Evolutionary conservation across 441 rosid species (phyloP).

Genomic region (Adansonia madagascariensis): DNA sequence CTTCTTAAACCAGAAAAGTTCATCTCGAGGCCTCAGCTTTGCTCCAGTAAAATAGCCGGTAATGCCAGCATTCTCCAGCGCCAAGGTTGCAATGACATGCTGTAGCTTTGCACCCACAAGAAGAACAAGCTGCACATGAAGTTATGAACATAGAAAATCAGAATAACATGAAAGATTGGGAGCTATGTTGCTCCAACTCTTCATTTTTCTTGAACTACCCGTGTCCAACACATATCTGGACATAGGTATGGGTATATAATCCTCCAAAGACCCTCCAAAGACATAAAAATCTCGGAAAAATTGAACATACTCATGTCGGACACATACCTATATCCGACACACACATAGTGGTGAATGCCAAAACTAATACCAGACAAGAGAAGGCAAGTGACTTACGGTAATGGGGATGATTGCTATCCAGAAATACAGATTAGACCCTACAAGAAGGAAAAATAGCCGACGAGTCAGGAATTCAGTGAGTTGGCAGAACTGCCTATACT

Average conservation of each 20-base stretch:
- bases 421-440: constrained; percentile 96
- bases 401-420: constrained; percentile 94
- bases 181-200: no score
- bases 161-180: constrained; percentile 13
- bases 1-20: constrained; percentile 75
- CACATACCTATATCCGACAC: background rate
- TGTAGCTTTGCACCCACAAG: constrained; percentile 67
- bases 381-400: constrained; percentile 53
- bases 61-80: constrained; percentile 57
- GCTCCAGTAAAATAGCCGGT: constrained; percentile 42
- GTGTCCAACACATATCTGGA: no score
- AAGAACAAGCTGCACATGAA: constrained; percentile 54
- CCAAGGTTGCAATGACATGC: constrained; percentile 70
- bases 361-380: constrained; percentile 19
- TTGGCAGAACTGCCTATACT: constrained; percentile 5
- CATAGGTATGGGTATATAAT: no score
- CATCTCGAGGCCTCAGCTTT: constrained; percentile 62
- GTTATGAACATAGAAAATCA: constrained; percentile 16
- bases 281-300: no score
- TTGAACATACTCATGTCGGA: background rate
- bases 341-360: background rate
- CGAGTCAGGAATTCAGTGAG: constrained; percentile 17
- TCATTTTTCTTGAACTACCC: no score
- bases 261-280: no score
- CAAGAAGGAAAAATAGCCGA: constrained; percentile 25